These are phyloP conservation scores for Metschnikowia dekortorum DNA, from an alignment of 805 yeast species.

Conservation along the genomic window DNA sequence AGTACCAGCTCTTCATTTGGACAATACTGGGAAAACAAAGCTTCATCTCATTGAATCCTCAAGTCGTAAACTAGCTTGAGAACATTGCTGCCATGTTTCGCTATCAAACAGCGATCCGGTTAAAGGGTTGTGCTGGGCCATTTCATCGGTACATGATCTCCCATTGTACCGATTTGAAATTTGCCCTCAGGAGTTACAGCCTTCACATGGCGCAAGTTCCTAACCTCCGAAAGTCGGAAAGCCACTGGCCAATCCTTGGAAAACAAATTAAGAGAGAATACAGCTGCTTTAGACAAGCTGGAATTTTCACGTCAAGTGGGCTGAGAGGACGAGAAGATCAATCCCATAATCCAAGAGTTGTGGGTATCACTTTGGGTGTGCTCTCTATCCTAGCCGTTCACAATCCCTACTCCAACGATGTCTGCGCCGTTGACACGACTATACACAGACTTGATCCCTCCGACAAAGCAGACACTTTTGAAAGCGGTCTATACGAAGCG, in stretches of 20 bases:
- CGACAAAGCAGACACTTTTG: conserved; percentile 58
- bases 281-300: neutral
- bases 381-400: conserved; percentile 4
- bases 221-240: neutral
- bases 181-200: neutral
- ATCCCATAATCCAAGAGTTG: neutral
- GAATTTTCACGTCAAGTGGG: neutral
- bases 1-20: neutral
- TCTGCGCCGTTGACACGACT: conserved; percentile 8
- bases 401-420: conserved; percentile 7
- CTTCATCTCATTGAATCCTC: neutral
- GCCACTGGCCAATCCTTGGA: neutral
- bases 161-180: neutral
- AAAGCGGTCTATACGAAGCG: conserved; percentile 57
- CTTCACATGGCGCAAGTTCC: neutral
- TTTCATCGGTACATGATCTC: neutral
- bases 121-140: neutral
- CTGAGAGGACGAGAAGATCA: neutral
- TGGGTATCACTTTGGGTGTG: conserved; percentile 9
- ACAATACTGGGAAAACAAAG: neutral
- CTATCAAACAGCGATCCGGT: neutral
- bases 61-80: neutral
- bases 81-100: neutral
- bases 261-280: neutral
- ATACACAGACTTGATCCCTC: conserved; percentile 44